These are phyloP conservation scores for Aegilops sharonensis DNA, from an alignment of 176 grass and related monocot genomes.

Conservation along the genomic window DNA sequence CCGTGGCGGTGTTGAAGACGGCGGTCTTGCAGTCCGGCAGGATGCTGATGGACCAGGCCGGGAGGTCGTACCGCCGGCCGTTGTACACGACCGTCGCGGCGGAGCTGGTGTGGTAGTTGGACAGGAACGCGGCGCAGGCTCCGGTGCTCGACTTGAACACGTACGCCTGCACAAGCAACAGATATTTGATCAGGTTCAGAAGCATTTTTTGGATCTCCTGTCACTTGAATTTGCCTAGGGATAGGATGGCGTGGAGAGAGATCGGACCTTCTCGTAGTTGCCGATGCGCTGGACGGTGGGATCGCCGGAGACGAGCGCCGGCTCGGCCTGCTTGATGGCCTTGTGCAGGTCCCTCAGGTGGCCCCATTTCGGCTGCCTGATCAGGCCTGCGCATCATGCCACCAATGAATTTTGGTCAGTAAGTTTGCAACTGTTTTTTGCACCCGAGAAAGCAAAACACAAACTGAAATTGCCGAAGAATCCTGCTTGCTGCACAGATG, in stretches of 20 bases:
- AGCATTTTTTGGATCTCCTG: neutral
- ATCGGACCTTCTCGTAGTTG: constrained; percentile 56
- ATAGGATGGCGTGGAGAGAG: neutral
- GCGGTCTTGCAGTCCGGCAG: constrained; percentile 89
- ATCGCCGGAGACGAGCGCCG: constrained; percentile 64
- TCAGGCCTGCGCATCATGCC: constrained; percentile 45
- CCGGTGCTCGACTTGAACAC: constrained; percentile 68
- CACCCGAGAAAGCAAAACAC: neutral
- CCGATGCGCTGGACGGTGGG: constrained; percentile 66
- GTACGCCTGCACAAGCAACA: constrained; percentile 50
- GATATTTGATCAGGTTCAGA: neutral
- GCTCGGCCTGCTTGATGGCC: constrained; percentile 92
- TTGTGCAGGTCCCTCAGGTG: constrained; percentile 94
- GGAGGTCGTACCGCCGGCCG: constrained; percentile 59
- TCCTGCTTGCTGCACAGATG: too few relatives aligned
- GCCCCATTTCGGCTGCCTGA: constrained; percentile 87
- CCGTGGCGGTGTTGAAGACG: constrained; percentile 90
- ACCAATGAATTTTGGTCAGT: neutral
- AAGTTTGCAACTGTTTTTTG: neutral
- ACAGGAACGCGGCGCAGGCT: constrained; percentile 87
- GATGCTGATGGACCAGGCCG: constrained; percentile 93
- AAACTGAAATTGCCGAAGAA: neutral
- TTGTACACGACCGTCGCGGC: constrained; percentile 51
- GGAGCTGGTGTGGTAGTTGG: constrained; percentile 65
- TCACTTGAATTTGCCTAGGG: neutral